A percentile compares a stretch with the other conserved stretches of the same genome.
phyloP scores from a whole-genome alignment of 2,329 filamentous ascomycete genomes.

The Drechslera avenae region DNA sequence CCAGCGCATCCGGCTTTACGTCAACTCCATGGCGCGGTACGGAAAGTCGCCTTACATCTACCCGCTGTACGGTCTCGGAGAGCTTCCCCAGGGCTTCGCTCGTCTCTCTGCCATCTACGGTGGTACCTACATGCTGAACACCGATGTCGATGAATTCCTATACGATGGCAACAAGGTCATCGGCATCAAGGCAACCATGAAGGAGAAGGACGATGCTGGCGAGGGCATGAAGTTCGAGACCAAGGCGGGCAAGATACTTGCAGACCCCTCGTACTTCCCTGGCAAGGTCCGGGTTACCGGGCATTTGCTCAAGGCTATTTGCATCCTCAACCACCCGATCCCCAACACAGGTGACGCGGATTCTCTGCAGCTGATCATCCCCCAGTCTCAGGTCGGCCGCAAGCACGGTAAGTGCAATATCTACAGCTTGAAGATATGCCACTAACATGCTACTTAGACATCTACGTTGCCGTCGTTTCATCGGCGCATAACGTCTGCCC shows the following conservation, averaged over 20 bases:
- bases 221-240: constrained; percentile 90
- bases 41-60: constrained; percentile 99
- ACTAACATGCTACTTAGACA: constrained; percentile 63
- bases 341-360: constrained; percentile 87
- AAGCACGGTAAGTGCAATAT: constrained; percentile 75
- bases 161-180: constrained; percentile 86
- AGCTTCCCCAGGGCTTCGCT: constrained; percentile 96
- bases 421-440: neutral
- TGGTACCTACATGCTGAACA: constrained; percentile 99
- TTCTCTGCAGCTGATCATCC: constrained; percentile 94
- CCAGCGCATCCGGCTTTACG: constrained; percentile 91
- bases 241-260: constrained; percentile 93
- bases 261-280: constrained; percentile 96
- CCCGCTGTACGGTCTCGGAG: constrained; percentile 94
- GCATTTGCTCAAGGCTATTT: constrained; percentile 94
- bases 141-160: constrained; percentile 84
- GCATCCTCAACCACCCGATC: constrained; percentile 93
- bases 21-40: constrained; percentile 95
- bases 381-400: constrained; percentile 93
- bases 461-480: constrained; percentile 96
- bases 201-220: constrained; percentile 74
- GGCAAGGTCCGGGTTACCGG: constrained; percentile 85
- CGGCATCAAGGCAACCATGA: constrained; percentile 98
- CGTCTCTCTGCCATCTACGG: constrained; percentile 98
- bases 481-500: constrained; percentile 97